Evolutionary conservation across 805 yeast species (phyloP), one percentile per base, ranked within the genome.

Genomic region (Saccharomycopsis javanensis): DNA sequence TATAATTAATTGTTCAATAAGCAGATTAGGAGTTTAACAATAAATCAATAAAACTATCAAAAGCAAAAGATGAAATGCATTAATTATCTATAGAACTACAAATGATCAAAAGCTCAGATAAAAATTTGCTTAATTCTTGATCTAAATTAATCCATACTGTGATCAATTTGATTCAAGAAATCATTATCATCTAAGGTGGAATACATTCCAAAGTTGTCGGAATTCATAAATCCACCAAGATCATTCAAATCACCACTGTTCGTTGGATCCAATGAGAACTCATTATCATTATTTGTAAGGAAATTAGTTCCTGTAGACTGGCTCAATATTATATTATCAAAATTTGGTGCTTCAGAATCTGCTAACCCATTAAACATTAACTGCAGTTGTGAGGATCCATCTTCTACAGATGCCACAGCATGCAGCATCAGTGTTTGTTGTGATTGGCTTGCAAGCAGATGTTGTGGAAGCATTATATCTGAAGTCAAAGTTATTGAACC

Each of bases 141-240:
- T n/a, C n/a, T n/a, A n/a, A n/a, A n/a, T 52, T 55, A 67, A 33
- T 68, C 71, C 68, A 71, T 67, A 42, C 64, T 69, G 46, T 69
- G 71, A 53, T 67, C 72, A 55, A 70, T 67, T 52, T 67, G 71
- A 51, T 68, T 67, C 56, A 72, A 59, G 54, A 72, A 72, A 53
- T 71, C 74, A 34, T 67, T 68, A 37, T 69, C 73, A 50, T 67
- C 72, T 25, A 68, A 56, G 1, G 66, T 59, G 6, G 67, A 61
- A 18, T 63, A 64, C 27, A 68, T 56, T 1, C 67, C 71, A 53
- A 71, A 71, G 5, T 65, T 67, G 18, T 66, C 69, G 54, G 70
- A 74, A 54, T 68, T 71, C 57, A 70, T 69, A 31, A 60, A 60
- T 18, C 57, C 60, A 1, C 59, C 46, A 27, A 59, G 45, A 16